Percentiles rank a stretch among this genome's conserved stretches.
phyloP scores from a whole-genome alignment of 257 asterid species.

The Petunia secreta region DNA sequence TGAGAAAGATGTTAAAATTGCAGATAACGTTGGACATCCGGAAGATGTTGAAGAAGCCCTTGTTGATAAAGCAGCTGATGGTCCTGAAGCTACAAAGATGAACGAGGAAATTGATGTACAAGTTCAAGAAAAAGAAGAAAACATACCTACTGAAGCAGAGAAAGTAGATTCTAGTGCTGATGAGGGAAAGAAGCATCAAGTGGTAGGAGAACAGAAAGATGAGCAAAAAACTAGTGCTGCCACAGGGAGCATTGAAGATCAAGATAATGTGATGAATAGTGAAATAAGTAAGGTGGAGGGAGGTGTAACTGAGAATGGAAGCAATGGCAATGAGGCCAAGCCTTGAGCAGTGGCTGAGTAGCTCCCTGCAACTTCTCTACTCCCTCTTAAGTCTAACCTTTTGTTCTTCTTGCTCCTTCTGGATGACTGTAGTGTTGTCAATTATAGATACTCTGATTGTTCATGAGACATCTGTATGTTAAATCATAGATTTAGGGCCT shows the following conservation, averaged over 20 bases:
- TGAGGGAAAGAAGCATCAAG: constrained; percentile 12
- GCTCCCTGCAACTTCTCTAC: not conserved
- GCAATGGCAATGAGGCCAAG: constrained; percentile 28
- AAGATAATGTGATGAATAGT: constrained; percentile 25
- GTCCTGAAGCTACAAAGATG: constrained; percentile 27
- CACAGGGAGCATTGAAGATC: constrained; percentile 15
- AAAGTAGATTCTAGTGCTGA: not conserved
- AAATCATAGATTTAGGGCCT: constrained; percentile 35
- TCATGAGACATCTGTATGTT: constrained; percentile 37
- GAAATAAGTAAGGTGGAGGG: constrained; percentile 33
- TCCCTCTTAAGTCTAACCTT: constrained; percentile 27
- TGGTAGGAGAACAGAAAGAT: not conserved
- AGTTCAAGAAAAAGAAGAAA: not conserved
- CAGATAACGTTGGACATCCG: not conserved
- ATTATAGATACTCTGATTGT: constrained; percentile 36
- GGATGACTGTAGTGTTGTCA: constrained; percentile 27
- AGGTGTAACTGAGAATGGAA: constrained; percentile 38
- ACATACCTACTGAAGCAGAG: not conserved
- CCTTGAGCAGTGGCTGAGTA: constrained; percentile 24
- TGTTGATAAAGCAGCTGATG: constrained; percentile 26
- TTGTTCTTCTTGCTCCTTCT: constrained; percentile 21
- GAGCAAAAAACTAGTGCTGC: not conserved
- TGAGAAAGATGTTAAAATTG: not conserved
- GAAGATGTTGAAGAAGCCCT: not conserved
- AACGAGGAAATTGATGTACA: constrained; percentile 20